Evolutionary conservation across 2,329 filamentous ascomycete species (phyloP).

Genomic region (Penicillium sclerotigenum): DNA sequence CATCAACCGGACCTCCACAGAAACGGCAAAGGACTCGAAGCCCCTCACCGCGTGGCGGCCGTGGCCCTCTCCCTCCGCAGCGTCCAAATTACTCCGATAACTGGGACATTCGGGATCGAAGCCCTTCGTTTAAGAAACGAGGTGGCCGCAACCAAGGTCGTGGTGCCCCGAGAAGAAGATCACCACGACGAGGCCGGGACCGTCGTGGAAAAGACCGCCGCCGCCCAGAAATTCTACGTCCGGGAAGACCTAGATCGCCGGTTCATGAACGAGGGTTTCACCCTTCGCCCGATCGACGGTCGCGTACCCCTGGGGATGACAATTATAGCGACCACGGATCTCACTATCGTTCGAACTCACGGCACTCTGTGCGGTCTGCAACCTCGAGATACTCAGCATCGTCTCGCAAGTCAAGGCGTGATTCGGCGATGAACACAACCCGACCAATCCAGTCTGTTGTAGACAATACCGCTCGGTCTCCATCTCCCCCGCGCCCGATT

Average conservation of each 20-base stretch:
- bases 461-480: conserved; percentile 29
- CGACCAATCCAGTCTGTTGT: conserved; percentile 30
- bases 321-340: conserved; percentile 27
- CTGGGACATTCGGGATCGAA: conserved; percentile 39
- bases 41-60: conserved; percentile 35
- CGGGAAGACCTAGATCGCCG: conserved; percentile 35
- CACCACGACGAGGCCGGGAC: conserved; percentile 36
- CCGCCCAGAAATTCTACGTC: conserved; percentile 27
- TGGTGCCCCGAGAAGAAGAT: conserved; percentile 32
- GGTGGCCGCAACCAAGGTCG: conserved; percentile 34
- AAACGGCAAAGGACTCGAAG: conserved; percentile 44
- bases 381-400: conserved; percentile 31
- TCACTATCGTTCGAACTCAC: conserved; percentile 35
- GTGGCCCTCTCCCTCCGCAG: conserved; percentile 19
- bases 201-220: conserved; percentile 31
- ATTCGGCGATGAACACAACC: conserved; percentile 27
- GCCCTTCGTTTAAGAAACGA: conserved; percentile 35
- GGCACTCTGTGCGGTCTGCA: conserved; percentile 32
- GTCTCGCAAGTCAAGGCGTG: conserved; percentile 24
- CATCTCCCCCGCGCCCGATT: conserved; percentile 35
- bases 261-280: conserved; percentile 25
- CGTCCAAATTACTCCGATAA: conserved; percentile 30
- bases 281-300: conserved; percentile 28
- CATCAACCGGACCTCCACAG: conserved; percentile 30
- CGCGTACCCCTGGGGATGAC: conserved; percentile 27